Percentiles rank a stretch among this genome's conserved stretches.
Evolutionary conservation across 83 land plant genomes (phyloP).

Genomic region (Diphasiastrum complanatum): DNA sequence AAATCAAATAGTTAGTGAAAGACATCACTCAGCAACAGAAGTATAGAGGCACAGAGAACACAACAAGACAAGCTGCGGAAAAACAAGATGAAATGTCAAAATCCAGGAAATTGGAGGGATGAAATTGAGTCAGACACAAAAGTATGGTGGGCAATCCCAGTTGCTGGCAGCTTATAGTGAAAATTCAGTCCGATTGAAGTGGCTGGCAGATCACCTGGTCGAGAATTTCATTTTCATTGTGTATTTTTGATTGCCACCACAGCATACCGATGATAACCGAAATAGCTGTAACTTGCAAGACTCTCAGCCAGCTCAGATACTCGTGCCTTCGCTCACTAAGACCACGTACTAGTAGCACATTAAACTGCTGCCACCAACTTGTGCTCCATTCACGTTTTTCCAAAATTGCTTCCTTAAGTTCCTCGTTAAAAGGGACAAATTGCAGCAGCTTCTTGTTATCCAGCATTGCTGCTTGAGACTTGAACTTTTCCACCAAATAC

Average conservation of each 20-base stretch:
- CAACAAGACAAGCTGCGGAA: no score
- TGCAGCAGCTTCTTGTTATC: no score
- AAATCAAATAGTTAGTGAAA: neutral
- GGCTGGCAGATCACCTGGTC: conserved; percentile 43
- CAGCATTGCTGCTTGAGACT: no score
- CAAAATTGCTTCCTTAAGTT: neutral
- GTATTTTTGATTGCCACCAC: conserved; percentile 61
- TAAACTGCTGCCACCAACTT: conserved; percentile 70
- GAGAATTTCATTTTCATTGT: conserved; percentile 11
- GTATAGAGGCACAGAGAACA: neutral
- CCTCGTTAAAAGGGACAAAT: no score
- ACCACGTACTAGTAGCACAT: conserved; percentile 50
- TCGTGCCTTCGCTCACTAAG: conserved; percentile 75
- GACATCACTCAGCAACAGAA: neutral
- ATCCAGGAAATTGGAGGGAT: no score
- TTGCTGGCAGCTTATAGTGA: no score
- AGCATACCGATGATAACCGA: conserved; percentile 55
- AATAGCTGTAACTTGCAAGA: conserved; percentile 56
- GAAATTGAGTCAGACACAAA: no score
- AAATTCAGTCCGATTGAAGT: no score
- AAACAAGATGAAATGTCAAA: no score
- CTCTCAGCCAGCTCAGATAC: conserved; percentile 47
- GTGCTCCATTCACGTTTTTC: conserved; percentile 40
- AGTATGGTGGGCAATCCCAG: neutral
- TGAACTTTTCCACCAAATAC: conserved; percentile 5